These are phyloP conservation scores for Rhizopus delemar DNA, from an alignment of 371 early-diverging fungal genomes.

Conservation along the genomic window DNA sequence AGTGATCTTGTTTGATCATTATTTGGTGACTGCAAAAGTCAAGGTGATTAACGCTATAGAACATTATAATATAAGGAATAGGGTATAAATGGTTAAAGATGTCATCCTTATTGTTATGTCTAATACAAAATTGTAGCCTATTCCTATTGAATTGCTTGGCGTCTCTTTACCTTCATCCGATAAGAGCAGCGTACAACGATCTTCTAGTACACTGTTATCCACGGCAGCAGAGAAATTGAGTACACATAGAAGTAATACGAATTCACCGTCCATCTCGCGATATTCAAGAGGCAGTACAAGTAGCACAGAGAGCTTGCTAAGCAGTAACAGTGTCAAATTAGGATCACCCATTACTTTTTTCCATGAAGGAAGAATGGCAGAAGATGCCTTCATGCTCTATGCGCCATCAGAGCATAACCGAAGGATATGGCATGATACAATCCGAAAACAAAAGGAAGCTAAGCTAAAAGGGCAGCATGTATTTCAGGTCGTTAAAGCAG, in stretches of 20 bases:
- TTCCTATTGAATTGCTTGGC: slow-evolving; percentile 76
- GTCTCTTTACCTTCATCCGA: slow-evolving; percentile 56
- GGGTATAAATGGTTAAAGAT: slow-evolving; percentile 17
- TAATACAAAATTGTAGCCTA: slow-evolving; percentile 49
- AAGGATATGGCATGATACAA: slow-evolving; percentile 79
- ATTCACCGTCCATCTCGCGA: background rate
- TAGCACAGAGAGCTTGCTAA: background rate
- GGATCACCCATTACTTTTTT: slow-evolving; percentile 71
- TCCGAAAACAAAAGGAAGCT: slow-evolving; percentile 68
- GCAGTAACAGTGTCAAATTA: slow-evolving; percentile 15
- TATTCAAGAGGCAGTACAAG: background rate
- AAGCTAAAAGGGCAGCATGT: slow-evolving; percentile 54
- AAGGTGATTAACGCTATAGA: slow-evolving; percentile 31
- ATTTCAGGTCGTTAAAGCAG: slow-evolving; percentile 57
- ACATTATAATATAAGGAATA: slow-evolving; percentile 33
- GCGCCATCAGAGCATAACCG: slow-evolving; percentile 73
- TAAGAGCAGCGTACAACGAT: slow-evolving; percentile 31
- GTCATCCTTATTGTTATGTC: background rate
- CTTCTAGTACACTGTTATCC: slow-evolving; percentile 12
- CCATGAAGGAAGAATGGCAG: slow-evolving; percentile 71
- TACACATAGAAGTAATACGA: background rate
- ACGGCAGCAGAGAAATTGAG: background rate
- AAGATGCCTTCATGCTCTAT: slow-evolving; percentile 63
- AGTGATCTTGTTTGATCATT: slow-evolving; percentile 47
- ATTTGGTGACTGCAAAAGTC: slow-evolving; percentile 41